Base-by-base conservation (phyloP, 2,329 filamentous ascomycete genomes). In the Aspergillus costaricaensis region DNA sequence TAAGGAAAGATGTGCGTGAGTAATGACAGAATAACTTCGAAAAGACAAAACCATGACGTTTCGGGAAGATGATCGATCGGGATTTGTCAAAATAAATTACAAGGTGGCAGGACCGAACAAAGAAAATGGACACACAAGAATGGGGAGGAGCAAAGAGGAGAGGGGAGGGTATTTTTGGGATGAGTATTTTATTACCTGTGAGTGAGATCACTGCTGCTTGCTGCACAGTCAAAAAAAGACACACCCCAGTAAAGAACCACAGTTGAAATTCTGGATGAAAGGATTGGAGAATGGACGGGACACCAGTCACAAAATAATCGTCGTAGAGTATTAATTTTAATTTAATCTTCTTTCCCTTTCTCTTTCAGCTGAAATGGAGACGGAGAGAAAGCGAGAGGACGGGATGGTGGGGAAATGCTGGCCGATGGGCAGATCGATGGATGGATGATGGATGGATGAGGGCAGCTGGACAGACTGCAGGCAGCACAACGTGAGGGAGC, bases 381-480 rank as follows among this genome's bases (percentile, higher is more conserved):
- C n/a, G 15, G 47, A 27, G 25, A 50, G 47, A 17, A 14, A 36
- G 32, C 32, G 32, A 14, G 5, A 50, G n/a, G 15, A 27, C 25
- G 15, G 32, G 47, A 30, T 50, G 47, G 47, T 50, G 47, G 47
- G 47, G 47, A 50, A 50, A 50, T 21, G 25, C 9, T 27, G 44
- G 25, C 47, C 47, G 47, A 50, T 50, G 47, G 47, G 47, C 15
- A 50, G 47, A 50, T 50, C 25, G 47, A 49, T 49, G 47, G 47
- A 25, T 25, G 27, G 47, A 17, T n/a, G 27, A 25, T 49, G 23
- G 47, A 17, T 25, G 27, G 23, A 25, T 30, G 47, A 6, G 19
- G 19, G 44, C 44, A 27, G 44, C 10, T 21, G 17, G 41, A 21
- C 41, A 44, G 41, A 44, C 17, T 17, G 44, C 44, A 49, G 21